Evolutionary conservation across 2,329 filamentous ascomycete species (phyloP).

Genomic region (Beauveria asiatica): DNA sequence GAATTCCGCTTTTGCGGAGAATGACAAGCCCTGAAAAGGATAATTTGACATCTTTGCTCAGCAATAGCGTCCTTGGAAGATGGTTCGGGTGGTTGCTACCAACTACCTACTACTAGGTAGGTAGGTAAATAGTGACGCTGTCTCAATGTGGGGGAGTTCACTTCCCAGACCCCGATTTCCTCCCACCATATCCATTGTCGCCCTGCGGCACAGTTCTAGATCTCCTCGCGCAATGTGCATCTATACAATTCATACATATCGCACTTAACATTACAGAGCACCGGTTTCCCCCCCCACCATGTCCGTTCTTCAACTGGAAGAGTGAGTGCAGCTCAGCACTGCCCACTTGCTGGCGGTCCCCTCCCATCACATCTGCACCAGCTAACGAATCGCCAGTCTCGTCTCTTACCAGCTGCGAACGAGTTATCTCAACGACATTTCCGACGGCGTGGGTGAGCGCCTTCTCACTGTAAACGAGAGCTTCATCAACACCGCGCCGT

Average conservation of each 20-base stretch:
- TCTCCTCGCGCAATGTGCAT: background rate
- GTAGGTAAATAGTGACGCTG: background rate
- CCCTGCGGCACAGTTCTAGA: background rate
- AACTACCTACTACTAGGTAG: too few relatives aligned
- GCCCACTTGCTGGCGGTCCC: background rate
- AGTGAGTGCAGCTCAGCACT: constrained; percentile 23
- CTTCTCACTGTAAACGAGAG: constrained; percentile 73
- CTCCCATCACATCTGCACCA: background rate
- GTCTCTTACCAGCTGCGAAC: constrained; percentile 76
- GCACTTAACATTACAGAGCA: background rate
- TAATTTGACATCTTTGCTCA: too few relatives aligned
- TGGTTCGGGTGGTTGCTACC: too few relatives aligned
- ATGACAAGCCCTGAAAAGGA: too few relatives aligned
- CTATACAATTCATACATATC: background rate
- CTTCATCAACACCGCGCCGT: constrained; percentile 71
- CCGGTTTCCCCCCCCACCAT: constrained; percentile 18
- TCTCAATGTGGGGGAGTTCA: background rate
- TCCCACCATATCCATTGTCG: background rate
- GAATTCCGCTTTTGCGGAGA: too few relatives aligned
- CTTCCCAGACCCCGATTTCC: background rate
- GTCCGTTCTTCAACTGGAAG: constrained; percentile 37
- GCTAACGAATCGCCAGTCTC: constrained; percentile 42
- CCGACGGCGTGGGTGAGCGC: constrained; percentile 77
- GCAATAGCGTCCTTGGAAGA: too few relatives aligned
- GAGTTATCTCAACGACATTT: constrained; percentile 70